Evolutionary conservation across 257 asterid genomes (phyloP).

Genomic region (Orobanche coerulescens): DNA sequence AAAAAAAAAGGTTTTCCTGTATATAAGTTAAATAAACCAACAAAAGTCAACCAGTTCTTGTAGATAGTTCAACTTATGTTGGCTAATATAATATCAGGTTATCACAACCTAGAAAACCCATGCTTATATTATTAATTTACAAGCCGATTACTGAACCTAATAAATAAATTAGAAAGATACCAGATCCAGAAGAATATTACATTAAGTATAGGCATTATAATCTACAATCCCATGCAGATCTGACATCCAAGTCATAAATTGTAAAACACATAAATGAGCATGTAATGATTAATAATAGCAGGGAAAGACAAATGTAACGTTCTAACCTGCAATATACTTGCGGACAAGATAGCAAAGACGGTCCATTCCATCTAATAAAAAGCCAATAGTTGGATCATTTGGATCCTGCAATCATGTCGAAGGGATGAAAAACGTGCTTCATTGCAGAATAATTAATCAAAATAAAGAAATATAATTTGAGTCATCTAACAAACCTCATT

Average conservation of each 20-base stretch:
- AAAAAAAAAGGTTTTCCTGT: conserved; percentile 21
- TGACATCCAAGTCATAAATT: conserved; percentile 12
- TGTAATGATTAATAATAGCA: not conserved
- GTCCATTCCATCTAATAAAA: conserved; percentile 93
- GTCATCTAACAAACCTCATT: not conserved
- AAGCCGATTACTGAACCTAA: conserved; percentile 16
- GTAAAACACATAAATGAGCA: not conserved
- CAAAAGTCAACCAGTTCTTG: not conserved
- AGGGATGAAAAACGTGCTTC: conserved; percentile 1
- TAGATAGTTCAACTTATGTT: not conserved
- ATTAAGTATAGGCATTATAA: not conserved
- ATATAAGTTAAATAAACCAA: conserved; percentile 3
- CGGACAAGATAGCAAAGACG: conserved; percentile 91
- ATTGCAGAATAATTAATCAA: conserved; percentile 6
- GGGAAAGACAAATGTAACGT: too few species aligned
- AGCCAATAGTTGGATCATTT: conserved; percentile 96
- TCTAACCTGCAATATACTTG: conserved; percentile 93
- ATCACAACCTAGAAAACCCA: conserved; percentile 11
- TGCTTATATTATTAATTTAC: conserved; percentile 3
- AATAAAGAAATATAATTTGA: conserved; percentile 4
- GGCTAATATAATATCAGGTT: not conserved
- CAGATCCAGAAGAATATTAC: conserved; percentile 1
- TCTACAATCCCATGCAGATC: conserved; percentile 12
- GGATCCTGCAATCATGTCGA: conserved; percentile 62
- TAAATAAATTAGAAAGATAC: conserved; percentile 3